Base-by-base conservation (phyloP, 164 flowering plant genomes). In the Santalum album region DNA sequence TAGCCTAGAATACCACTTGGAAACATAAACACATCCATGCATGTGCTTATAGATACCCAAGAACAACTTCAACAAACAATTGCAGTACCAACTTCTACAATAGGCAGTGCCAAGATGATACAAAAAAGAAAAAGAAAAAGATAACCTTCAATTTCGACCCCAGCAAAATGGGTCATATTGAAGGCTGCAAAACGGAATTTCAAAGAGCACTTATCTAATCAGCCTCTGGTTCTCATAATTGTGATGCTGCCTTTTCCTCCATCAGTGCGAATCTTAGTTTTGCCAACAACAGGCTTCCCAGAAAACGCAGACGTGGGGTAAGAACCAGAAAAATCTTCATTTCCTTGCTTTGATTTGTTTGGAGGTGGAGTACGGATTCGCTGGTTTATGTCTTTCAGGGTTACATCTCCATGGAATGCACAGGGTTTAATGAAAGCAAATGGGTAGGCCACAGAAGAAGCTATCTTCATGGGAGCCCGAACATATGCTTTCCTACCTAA, bases 231-330 rank as follows among this genome's bases (percentile, higher is more conserved):
- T 69, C 96, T 78, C 96, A 82, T 85, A 58, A 87, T 87, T 29
- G 95, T 91, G 56, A 87, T 91, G 79, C 98, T 91, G 11, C 98
- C 98, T 66, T 78, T 87, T 46, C 98, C 98, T 34, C 96, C 98
- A 74, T 87, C 91, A 12, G 96, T 91, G 56, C 71, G 92, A 52
- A 91, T 88, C 66, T 83, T 91, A 7, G 90, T 91, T 72, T 84
- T 87, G 11, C 81, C 92, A 59, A 91, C 92, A 10, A 91, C 96
- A 29, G 92, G 98, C 71, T 91, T 91, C 56, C 98, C 96, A 12
- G 96, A 84, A 60, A 91, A 88, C 10, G 96, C 96, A 19, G 98
- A 86, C 50, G 79, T 92, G 12, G 87, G 95, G 63, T 71, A 81
- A 47, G 74, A 32, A 63, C 65, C 61, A n/a, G 69, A 23, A 26